These are phyloP conservation scores for Angomonas deanei DNA, from an alignment of 208 protist species.

Conservation along the genomic window DNA sequence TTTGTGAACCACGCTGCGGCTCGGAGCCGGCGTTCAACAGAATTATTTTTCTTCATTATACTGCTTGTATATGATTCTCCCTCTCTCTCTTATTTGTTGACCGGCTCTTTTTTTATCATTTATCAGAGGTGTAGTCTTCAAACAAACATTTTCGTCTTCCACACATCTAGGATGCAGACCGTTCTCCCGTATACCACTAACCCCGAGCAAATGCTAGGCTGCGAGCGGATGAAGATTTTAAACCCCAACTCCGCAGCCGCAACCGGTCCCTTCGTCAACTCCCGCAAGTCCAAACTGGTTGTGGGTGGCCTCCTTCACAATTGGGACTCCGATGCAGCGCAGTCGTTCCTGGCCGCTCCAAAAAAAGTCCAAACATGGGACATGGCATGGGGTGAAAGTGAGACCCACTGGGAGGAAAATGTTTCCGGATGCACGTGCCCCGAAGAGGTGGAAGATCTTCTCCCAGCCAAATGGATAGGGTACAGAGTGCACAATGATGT, in stretches of 20 bases:
- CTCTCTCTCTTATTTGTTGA: conserved; percentile 11
- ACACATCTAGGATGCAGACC: conserved; percentile 77
- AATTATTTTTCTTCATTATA: no score
- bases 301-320: conserved; percentile 68
- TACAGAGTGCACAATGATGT: conserved; percentile 78
- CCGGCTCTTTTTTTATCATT: not conserved
- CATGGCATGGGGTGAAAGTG: conserved; percentile 70
- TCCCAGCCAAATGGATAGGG: conserved; percentile 84
- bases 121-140: no score
- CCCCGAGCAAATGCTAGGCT: conserved; percentile 67
- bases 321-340: conserved; percentile 78
- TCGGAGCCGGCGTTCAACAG: no score
- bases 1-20: no score
- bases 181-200: conserved; percentile 84
- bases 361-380: conserved; percentile 72
- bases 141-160: no score
- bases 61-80: no score
- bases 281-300: conserved; percentile 57
- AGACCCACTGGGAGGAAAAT: conserved; percentile 71
- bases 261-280: conserved; percentile 59
- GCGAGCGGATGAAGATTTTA: conserved; percentile 71
- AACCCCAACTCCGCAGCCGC: conserved; percentile 57
- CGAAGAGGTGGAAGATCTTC: conserved; percentile 81
- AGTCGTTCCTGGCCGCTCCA: conserved; percentile 40
- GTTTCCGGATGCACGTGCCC: conserved; percentile 69